Conservation (phyloP, 805 yeast species). For the Ogataea chonburiensis region DNA sequence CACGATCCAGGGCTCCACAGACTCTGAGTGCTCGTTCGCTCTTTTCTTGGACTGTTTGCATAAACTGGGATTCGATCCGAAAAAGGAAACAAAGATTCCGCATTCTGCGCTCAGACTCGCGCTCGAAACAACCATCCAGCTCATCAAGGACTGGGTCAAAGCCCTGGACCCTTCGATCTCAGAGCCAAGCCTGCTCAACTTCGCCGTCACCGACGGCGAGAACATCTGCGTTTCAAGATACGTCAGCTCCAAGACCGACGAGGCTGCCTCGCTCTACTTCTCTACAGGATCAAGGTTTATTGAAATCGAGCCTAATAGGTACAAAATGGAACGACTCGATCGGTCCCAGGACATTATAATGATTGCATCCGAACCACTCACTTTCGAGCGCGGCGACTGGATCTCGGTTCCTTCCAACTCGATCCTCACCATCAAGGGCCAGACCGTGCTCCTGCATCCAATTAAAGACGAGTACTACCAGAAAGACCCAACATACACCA, state of each 20-base stretch:
- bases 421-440: slow-evolving; percentile 72
- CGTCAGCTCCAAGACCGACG: slow-evolving; percentile 84
- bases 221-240: slow-evolving; percentile 85
- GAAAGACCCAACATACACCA: slow-evolving; percentile 59
- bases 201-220: slow-evolving; percentile 93
- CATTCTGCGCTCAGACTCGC: slow-evolving; percentile 66
- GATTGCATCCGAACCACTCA: slow-evolving; percentile 92
- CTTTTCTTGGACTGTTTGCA: slow-evolving; percentile 74
- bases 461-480: slow-evolving; percentile 86
- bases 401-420: slow-evolving; percentile 95
- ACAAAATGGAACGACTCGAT: slow-evolving; percentile 90
- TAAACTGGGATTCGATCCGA: slow-evolving; percentile 74
- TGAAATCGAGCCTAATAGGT: slow-evolving; percentile 88
- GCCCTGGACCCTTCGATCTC: slow-evolving; percentile 45
- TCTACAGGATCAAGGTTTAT: slow-evolving; percentile 90
- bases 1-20: slow-evolving; percentile 88
- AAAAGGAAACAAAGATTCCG: slow-evolving; percentile 29
- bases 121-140: slow-evolving; percentile 66
- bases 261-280: slow-evolving; percentile 94
- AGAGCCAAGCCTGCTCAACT: slow-evolving; percentile 85
- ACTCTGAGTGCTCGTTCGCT: slow-evolving; percentile 94
- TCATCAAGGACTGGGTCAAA: slow-evolving; percentile 76
- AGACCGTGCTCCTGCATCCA: slow-evolving; percentile 88
- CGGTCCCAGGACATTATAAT: slow-evolving; percentile 92
- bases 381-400: slow-evolving; percentile 98